Evolutionary conservation across 139 green algal genomes (phyloP).

Genomic region (Closterium sp.): DNA sequence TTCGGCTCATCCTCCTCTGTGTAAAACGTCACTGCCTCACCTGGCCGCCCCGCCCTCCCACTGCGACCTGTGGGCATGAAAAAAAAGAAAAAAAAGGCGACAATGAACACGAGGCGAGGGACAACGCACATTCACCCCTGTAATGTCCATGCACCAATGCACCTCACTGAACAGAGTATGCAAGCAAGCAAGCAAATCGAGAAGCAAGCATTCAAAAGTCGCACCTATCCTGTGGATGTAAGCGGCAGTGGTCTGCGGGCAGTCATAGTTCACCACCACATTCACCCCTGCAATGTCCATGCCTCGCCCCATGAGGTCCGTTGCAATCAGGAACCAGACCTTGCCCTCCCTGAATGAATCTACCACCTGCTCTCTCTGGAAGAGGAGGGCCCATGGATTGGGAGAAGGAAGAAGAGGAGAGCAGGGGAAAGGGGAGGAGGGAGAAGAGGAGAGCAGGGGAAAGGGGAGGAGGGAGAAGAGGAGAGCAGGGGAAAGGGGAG

Average conservation of each 20-base stretch:
- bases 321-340: conserved; percentile 92
- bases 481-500: background rate
- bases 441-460: no score
- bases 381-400: no score
- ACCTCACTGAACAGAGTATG: no score
- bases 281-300: conserved; percentile 92
- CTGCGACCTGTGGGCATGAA: conserved; percentile 37
- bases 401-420: background rate
- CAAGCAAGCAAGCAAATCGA: no score
- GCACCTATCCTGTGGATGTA: conserved; percentile 84
- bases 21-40: conserved; percentile 54
- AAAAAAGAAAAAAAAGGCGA: no score
- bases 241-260: conserved; percentile 73
- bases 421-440: background rate
- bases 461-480: background rate
- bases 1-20: conserved; percentile 52
- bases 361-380: conserved; percentile 29
- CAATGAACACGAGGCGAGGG: no score
- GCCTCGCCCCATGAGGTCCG: conserved; percentile 86
- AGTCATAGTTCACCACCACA: conserved; percentile 96
- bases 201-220: no score
- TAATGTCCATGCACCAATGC: background rate
- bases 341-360: conserved; percentile 55
- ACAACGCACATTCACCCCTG: conserved; percentile 78
- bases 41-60: conserved; percentile 47